Evolutionary conservation across 495 filamentous ascomycete genomes (phyloP).

Genomic region (Annulohypoxylon moriforme): DNA sequence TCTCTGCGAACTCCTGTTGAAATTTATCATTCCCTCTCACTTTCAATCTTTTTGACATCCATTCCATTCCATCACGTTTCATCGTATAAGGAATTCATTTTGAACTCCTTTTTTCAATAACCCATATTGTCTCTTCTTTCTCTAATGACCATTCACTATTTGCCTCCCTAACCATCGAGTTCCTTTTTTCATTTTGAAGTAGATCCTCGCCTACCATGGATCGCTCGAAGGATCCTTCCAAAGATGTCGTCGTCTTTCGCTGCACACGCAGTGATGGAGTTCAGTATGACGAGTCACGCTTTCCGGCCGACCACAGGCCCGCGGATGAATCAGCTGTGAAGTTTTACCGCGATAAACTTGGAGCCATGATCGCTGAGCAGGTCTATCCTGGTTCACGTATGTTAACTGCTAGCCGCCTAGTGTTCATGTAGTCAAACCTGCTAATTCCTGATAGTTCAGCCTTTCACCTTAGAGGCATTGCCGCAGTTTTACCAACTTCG

Average conservation of each 20-base stretch:
- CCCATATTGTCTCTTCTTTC: too few relatives aligned
- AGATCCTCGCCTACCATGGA: background rate
- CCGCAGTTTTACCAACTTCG: conserved; percentile 27
- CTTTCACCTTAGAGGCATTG: background rate
- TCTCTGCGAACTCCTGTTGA: background rate
- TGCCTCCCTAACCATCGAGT: background rate
- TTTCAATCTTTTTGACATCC: background rate
- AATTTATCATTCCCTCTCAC: background rate
- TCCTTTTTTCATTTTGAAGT: background rate
- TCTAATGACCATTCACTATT: background rate
- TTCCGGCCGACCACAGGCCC: background rate
- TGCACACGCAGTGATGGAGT: conserved; percentile 15
- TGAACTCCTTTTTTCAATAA: background rate
- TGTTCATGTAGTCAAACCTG: background rate
- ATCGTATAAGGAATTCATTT: background rate
- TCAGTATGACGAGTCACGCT: background rate
- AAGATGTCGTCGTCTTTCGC: background rate
- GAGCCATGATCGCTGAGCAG: conserved; percentile 12
- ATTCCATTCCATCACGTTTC: background rate
- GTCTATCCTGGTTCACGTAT: conserved; percentile 25
- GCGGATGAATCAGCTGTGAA: background rate
- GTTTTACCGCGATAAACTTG: conserved; percentile 5
- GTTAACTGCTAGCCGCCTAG: background rate
- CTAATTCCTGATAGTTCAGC: conserved; percentile 15
- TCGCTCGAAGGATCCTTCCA: background rate